Conservation (phyloP, 1,284 basidiomycete genomes). For the Ceratobasidium sp. region DNA sequence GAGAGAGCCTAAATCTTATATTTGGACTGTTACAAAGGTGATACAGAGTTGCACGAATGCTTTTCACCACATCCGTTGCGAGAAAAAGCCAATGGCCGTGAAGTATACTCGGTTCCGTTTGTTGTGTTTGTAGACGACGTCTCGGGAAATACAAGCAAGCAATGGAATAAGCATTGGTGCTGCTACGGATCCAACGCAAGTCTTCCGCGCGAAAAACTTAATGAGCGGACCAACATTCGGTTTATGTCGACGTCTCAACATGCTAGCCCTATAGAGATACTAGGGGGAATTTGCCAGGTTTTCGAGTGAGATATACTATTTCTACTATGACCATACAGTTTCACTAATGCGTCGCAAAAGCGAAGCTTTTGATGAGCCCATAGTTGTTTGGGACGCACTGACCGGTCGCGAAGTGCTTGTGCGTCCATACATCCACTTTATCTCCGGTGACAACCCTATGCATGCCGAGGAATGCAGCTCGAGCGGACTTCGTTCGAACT, state of each 20-base stretch:
- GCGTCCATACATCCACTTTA: neutral
- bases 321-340: too few relatives aligned
- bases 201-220: conserved; percentile 19
- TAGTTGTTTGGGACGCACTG: neutral
- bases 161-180: conserved; percentile 46
- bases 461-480: neutral
- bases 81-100: conserved; percentile 11
- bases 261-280: conserved; percentile 28
- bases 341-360: neutral
- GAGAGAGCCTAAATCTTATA: neutral
- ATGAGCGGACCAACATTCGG: conserved; percentile 24
- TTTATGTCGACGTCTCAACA: conserved; percentile 42
- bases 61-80: neutral
- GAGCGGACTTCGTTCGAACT: conserved; percentile 9
- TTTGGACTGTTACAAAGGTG: neutral
- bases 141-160: conserved; percentile 44
- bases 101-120: conserved; percentile 39
- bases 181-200: conserved; percentile 30
- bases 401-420: neutral
- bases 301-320: conserved; percentile 26
- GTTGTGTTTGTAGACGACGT: conserved; percentile 45
- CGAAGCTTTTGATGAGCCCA: conserved; percentile 2
- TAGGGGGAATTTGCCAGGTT: conserved; percentile 7
- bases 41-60: neutral
- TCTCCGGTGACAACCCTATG: conserved; percentile 17